Percentiles rank a stretch among this genome's conserved stretches.
Conservation (phyloP, 106 monocot genomes). For the Alisma plantagoaquatica region DNA sequence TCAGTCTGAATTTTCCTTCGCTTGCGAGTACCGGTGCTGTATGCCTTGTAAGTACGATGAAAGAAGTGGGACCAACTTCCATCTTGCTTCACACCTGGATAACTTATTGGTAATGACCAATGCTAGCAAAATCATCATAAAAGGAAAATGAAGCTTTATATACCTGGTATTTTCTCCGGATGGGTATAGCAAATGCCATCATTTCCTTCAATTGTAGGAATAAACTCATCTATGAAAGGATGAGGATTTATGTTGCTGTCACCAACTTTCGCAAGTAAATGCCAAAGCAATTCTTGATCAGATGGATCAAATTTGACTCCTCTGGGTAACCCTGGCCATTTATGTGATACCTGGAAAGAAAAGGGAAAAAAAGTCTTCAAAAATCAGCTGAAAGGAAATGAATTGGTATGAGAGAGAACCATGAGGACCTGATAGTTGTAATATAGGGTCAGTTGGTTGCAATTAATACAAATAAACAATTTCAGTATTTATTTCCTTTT, state of each 20-base stretch:
- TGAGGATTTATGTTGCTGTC: conserved; percentile 40
- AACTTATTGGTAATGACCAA: neutral
- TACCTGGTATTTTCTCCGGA: conserved; percentile 84
- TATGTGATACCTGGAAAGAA: conserved; percentile 55
- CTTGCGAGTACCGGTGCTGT: conserved; percentile 83
- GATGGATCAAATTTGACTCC: conserved; percentile 99
- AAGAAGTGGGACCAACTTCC: conserved; percentile 92
- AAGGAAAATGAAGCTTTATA: neutral
- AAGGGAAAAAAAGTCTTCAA: too few species aligned
- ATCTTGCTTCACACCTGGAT: conserved; percentile 83
- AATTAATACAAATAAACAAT: too few species aligned
- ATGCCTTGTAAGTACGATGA: conserved; percentile 94
- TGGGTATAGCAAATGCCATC: conserved; percentile 97
- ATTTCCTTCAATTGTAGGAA: conserved; percentile 75
- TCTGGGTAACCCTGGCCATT: conserved; percentile 95
- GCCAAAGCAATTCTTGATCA: conserved; percentile 77
- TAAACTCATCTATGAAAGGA: conserved; percentile 93
- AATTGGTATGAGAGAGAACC: too few species aligned
- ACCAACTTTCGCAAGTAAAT: conserved; percentile 80
- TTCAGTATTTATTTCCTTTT: too few species aligned
- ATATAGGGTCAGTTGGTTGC: too few species aligned
- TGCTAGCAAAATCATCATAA: neutral
- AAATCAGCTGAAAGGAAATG: too few species aligned
- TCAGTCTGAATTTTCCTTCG: conserved; percentile 72
- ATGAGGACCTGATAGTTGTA: too few species aligned